Evolutionary conservation across 352 stramenopile genomes (phyloP), one percentile per base, ranked within the genome.

Genomic region (Phytophthora foliorum): DNA sequence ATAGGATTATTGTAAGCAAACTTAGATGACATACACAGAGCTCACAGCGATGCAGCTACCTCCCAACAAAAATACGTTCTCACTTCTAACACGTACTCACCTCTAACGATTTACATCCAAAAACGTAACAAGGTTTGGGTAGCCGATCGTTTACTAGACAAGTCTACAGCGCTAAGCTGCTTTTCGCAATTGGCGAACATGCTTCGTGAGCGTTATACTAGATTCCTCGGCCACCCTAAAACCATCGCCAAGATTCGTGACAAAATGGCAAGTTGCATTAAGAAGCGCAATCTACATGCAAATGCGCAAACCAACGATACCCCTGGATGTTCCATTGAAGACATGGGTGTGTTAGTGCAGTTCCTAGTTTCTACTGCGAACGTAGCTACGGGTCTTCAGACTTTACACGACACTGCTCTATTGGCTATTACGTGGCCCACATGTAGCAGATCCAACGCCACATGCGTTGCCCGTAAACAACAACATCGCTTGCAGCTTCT

Each of bases 201-300:
- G 19, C 44, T 51, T 17, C 44, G 21, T 31, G 44, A 51, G 22
- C 44, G 44, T 6, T 31, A 51, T 16, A 51, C 44, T 29, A 46
- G 19, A 4, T 29, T 14, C 4, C n/a, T 62, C 41, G 13, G 3
- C 6, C 27, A 48, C 54, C 29, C 19, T 7, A 53, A 63, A 22
- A 13, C 25, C 11, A 27, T 59, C 16, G 41, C 38, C 16, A 63
- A 63, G n/a, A 48, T 54, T 44, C 39, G 54, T 5, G 55, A 63
- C 8, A 51, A 63, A 45, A 63, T 63, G 41, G n/a, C 42, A 3
- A 63, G 41, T n/a, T 2, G 22, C 7, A 54, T 54, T 6, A 27
- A 63, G 11, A 25, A 54, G 19, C 25, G 41, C n/a, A 63, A 63
- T 19, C 19, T 63, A 48, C 55, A 19, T n/a, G n/a, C n/a, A n/a